Percentiles rank a stretch among this genome's conserved stretches.
Evolutionary conservation across 345 rosid genomes (phyloP).

Genomic region (Barbarea vulgaris): DNA sequence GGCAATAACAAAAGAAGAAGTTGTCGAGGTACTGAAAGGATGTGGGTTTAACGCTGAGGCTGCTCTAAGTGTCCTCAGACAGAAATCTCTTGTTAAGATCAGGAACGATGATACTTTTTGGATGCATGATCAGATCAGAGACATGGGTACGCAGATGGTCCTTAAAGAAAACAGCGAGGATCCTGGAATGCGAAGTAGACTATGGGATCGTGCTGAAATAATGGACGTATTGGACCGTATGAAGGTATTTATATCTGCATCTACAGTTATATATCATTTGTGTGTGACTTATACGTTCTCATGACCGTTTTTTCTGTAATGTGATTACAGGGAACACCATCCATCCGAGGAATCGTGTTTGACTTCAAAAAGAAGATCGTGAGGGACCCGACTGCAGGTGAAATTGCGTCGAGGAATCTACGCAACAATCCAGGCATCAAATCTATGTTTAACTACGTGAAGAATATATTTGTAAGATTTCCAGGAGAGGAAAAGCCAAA

Average conservation of each 20-base stretch:
- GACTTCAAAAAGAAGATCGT: slow-evolving; percentile 38
- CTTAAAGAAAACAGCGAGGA: slow-evolving; percentile 5
- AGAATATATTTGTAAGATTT: slow-evolving; percentile 6
- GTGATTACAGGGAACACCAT: slow-evolving; percentile 49
- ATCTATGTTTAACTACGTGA: slow-evolving; percentile 29
- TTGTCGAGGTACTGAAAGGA: slow-evolving; percentile 53
- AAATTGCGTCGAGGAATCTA: slow-evolving; percentile 12
- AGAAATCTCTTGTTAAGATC: slow-evolving; percentile 62
- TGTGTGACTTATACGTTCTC: neutral
- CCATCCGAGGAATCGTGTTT: slow-evolving; percentile 50
- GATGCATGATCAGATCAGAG: slow-evolving; percentile 81
- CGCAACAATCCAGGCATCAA: neutral
- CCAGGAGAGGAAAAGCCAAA: slow-evolving; percentile 19
- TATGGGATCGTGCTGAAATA: slow-evolving; percentile 66
- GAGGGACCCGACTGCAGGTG: slow-evolving; percentile 13
- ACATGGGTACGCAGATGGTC: slow-evolving; percentile 76
- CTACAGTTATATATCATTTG: neutral
- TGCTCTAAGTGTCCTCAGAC: slow-evolving; percentile 48
- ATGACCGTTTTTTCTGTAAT: neutral
- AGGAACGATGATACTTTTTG: slow-evolving; percentile 43
- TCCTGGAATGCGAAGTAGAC: slow-evolving; percentile 59
- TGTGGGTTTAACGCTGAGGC: slow-evolving; percentile 59
- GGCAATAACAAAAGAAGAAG: slow-evolving; percentile 50
- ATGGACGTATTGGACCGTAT: slow-evolving; percentile 39
- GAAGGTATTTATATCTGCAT: slow-evolving; percentile 41